Base-by-base conservation (phyloP, 2,329 filamentous ascomycete genomes). In the Ophiostoma novo-ulmi region DNA sequence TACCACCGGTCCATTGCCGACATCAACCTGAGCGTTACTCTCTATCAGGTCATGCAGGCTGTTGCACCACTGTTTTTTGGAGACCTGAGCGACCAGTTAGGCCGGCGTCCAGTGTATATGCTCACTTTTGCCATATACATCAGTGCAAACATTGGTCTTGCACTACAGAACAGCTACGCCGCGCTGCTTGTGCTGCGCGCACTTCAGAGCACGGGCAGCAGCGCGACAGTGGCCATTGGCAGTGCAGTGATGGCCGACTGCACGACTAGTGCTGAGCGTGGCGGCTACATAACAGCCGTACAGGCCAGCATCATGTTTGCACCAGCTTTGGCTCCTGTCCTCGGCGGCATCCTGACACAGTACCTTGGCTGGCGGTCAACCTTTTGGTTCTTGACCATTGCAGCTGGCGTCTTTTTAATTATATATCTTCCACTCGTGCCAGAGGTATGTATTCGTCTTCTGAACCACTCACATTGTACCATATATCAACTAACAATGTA, bases 311-410 rank as follows among this genome's bases (percentile, higher is more conserved):
- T 79, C 2, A 80, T 85, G 5, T 75, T 88, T 61, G 79, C 75
- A 5, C 78, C 79, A 7, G 77, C 78, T 0, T 68, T 82, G 41
- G 80, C 82, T 0, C 86, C 87, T 0, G 80, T 87, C 3, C 75
- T 88, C 7, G 85, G 86, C 5, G 86, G 85, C 1, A 74, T 85
- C 1, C 76, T 88, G 35, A 80, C 80, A 10, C 79, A 85, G 70
- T 84, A 80, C 70, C 77, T 84, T 0, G 84, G 84, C 2, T 88
- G 85, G 85, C 78, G 82, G 68, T 81, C 80, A 36, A 83, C 83
- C 14, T 88, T 88, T 74, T 87, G 85, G 84, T 85, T 86, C 65
- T 76, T 88, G n/a, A 77, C 81, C 6, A 85, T 87, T 55, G 73
- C 73, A 1, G 75, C 74, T 1, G 77, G 76, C 0, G 78, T 80